These are phyloP conservation scores for Xylaria sp. DNA, from an alignment of 2,329 filamentous ascomycete species.

Conservation along the genomic window DNA sequence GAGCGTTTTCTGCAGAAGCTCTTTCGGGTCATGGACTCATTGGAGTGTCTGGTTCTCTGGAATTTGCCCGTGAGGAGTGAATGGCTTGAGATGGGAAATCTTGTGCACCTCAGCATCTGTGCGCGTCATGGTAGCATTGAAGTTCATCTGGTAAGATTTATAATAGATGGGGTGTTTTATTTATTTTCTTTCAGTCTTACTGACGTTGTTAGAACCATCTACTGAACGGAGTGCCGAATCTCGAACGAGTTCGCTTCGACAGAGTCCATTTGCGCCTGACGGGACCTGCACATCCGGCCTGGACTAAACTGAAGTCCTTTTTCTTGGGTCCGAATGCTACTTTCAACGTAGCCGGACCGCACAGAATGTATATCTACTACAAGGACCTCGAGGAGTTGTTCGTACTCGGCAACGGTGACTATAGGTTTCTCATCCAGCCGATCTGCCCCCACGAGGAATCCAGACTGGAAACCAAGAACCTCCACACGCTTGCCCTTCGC, in stretches of 20 bases:
- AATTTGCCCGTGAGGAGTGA: constrained; percentile 1
- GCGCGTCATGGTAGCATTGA: background rate
- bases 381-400: constrained; percentile 12
- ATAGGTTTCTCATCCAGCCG: no score
- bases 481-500: constrained; percentile 20
- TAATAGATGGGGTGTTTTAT: background rate
- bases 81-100: constrained; percentile 11
- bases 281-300: constrained; percentile 13
- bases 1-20: no score
- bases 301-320: constrained; percentile 14
- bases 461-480: background rate
- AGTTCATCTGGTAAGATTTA: constrained; percentile 20
- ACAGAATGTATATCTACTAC: no score
- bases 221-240: constrained; percentile 22
- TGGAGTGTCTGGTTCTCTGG: background rate
- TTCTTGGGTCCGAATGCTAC: no score
- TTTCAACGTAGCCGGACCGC: no score
- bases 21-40: no score
- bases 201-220: constrained; percentile 17
- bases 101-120: constrained; percentile 20
- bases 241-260: constrained; percentile 27
- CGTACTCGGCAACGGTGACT: background rate
- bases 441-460: no score
- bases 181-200: background rate
- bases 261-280: background rate